Evolutionary conservation across 768 basidiomycete species (phyloP).

Genomic region (Lentinula sp.): DNA sequence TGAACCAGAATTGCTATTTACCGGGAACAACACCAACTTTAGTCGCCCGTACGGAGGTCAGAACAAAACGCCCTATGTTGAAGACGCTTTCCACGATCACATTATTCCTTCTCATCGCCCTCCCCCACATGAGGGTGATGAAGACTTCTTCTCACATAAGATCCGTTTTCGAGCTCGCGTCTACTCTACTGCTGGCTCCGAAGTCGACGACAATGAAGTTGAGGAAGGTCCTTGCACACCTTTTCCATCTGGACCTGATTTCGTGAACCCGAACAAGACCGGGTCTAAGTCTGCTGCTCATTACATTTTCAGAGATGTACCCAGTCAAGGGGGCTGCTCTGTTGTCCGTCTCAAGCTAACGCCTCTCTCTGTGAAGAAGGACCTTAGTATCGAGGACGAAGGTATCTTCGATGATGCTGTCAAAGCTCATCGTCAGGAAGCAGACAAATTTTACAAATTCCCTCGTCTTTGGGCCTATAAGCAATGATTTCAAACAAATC

Average conservation of each 20-base stretch:
- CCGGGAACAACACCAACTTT: constrained; percentile 97
- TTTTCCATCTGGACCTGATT: constrained; percentile 46
- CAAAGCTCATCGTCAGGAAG: constrained; percentile 87
- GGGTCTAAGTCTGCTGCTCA: constrained; percentile 96
- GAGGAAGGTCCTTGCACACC: constrained; percentile 59
- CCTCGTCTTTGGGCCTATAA: constrained; percentile 77
- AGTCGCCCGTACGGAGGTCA: constrained; percentile 82
- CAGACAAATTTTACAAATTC: constrained; percentile 91
- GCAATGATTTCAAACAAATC: constrained; percentile 90
- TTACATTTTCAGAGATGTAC: constrained; percentile 82
- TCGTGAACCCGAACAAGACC: constrained; percentile 78
- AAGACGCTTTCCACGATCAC: constrained; percentile 98
- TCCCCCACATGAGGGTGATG: constrained; percentile 38
- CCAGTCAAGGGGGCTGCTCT: constrained; percentile 87
- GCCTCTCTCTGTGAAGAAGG: constrained; percentile 61
- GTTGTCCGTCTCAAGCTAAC: constrained; percentile 94
- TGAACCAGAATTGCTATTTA: constrained; percentile 85
- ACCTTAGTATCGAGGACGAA: constrained; percentile 83
- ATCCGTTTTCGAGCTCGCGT: constrained; percentile 39
- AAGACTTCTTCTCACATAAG: constrained; percentile 40
- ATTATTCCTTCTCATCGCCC: constrained; percentile 86
- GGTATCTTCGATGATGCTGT: constrained; percentile 81
- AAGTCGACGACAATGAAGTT: constrained; percentile 26
- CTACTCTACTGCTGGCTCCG: constrained; percentile 35
- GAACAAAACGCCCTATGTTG: constrained; percentile 80